Evolutionary conservation across 2,329 filamentous ascomycete genomes (phyloP), one percentile per base, ranked within the genome.

Genomic region (Aspergillus sojae): DNA sequence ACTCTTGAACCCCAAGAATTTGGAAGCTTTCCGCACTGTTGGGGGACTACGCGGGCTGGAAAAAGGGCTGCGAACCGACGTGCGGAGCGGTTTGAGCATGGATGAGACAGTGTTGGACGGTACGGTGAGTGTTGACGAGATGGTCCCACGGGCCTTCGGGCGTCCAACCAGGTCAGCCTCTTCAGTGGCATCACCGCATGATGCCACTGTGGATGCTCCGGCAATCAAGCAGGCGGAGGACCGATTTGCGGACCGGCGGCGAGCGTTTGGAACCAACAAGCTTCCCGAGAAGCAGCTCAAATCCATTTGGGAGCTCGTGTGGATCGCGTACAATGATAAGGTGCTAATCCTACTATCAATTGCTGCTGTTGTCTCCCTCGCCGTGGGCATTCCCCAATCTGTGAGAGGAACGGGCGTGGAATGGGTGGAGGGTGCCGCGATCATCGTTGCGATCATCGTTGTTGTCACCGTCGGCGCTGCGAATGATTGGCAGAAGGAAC

Each of bases 251-350:
- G 91, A 93, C 70, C 87, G 91, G 28, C 90, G 86, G 71, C 87
- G 89, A 41, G 82, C 93, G 9, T 94, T 87, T 73, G 88, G 86
- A 60, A 85, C 87, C 66, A 93, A 93, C 68, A 80, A 82, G 34
- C 78, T 91, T 23, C 89, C 89, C 0, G 87, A 87, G 67, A 86
- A 86, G 70, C 91, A 90, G 71, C 82, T 88, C 30, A 93, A 92
- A 74, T 88, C 82, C 45, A 88, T 93, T 58, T 81, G 90, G 65
- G 83, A 89, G 71, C 79, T 93, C 16, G 88, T 88, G 66, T 93
- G 91, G 91, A 90, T 92, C 71, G 90, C 91, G 1, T 92, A 92
- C 78, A 93, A 93, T 73, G 91, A 94, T 77, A 93, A 93, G n/a
- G n/a, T n/a, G n/a, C n/a, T n/a, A n/a, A n/a, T n/a, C n/a, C n/a